These are phyloP conservation scores for Deinandra increscens DNA, from an alignment of 129 eudicot species.

Conservation along the genomic window DNA sequence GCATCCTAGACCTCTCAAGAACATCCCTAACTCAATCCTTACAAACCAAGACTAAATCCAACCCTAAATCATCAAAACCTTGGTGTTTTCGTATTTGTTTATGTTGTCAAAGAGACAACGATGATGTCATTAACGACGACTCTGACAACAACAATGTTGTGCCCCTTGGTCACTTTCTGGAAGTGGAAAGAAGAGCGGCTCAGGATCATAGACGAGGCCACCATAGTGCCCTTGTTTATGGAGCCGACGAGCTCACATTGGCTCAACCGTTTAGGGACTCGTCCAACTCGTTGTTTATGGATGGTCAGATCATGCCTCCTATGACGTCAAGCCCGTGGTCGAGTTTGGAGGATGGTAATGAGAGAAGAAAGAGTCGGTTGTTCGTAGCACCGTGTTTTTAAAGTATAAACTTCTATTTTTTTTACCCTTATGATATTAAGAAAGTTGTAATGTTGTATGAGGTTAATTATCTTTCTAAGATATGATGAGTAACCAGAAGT, in stretches of 20 bases:
- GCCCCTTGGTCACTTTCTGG: slow-evolving; percentile 73
- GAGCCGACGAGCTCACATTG: slow-evolving; percentile 54
- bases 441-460: background rate
- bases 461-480: background rate
- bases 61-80: slow-evolving; percentile 37
- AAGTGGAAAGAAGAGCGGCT: slow-evolving; percentile 67
- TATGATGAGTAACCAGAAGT: slow-evolving; percentile 8
- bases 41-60: slow-evolving; percentile 33
- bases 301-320: slow-evolving; percentile 64
- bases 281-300: slow-evolving; percentile 49
- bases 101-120: slow-evolving; percentile 57
- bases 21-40: slow-evolving; percentile 45
- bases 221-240: slow-evolving; percentile 37
- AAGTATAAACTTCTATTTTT: slow-evolving; percentile 6
- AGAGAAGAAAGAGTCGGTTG: slow-evolving; percentile 24
- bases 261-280: slow-evolving; percentile 42
- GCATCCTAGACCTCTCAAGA: slow-evolving; percentile 58
- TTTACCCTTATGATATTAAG: background rate
- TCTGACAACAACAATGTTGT: slow-evolving; percentile 44
- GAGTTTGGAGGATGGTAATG: slow-evolving; percentile 28
- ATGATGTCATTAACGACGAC: slow-evolving; percentile 40
- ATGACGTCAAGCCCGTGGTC: slow-evolving; percentile 33
- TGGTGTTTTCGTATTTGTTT: slow-evolving; percentile 62
- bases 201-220: slow-evolving; percentile 39
- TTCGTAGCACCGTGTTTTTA: slow-evolving; percentile 37